Base-by-base conservation (phyloP, 352 stramenopile species). In the Phytophthora cryptogea region DNA sequence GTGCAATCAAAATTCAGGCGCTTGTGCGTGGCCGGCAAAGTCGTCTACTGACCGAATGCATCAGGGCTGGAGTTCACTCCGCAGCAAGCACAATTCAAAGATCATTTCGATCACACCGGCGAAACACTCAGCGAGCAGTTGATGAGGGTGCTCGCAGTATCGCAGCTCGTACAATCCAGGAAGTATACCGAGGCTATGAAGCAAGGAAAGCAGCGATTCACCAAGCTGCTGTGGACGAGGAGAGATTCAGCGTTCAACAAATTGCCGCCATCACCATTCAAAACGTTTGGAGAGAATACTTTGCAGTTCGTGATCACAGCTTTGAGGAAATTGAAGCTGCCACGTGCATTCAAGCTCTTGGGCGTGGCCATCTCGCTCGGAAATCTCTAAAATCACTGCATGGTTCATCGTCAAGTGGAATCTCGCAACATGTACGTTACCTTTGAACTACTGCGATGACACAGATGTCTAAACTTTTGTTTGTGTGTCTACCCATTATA, bases 321-420 rank as follows among this genome's bases (percentile, higher is more conserved):
- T 4, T 69, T 6, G 68, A 87, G 31, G 50, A 74, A 37, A 66
- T 77, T 16, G 80, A 90, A 40, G 83, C 83, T 11, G 80, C 78
- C 4, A 88, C 73, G 23, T 92, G 75, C 41, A 92, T 92, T 52
- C 83, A 92, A 60, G 78, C 83, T 20, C 65, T 89, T 3, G 63
- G 72, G 8, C 79, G 80, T 26, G 80, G 83, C 2, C 76, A 88
- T 48, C 52, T 89, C 32, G 56, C 68, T 16, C 67, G 83, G 5
- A 82, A 78, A 54, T 85, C 79, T 2, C 26, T 70, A n/a, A 67
- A 76, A 46, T 80, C 70, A n/a, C 66, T 88, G 0, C 55, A 55
- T 53, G 46, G 51, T 2, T 57, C 53, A 0, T 72, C 63, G 6
- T 71, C 55, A 39, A 45, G 40, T 39, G 57, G 32, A 2, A 10